Conservation (phyloP, 179 eudicot genomes). For the Corrigiola litoralis region DNA sequence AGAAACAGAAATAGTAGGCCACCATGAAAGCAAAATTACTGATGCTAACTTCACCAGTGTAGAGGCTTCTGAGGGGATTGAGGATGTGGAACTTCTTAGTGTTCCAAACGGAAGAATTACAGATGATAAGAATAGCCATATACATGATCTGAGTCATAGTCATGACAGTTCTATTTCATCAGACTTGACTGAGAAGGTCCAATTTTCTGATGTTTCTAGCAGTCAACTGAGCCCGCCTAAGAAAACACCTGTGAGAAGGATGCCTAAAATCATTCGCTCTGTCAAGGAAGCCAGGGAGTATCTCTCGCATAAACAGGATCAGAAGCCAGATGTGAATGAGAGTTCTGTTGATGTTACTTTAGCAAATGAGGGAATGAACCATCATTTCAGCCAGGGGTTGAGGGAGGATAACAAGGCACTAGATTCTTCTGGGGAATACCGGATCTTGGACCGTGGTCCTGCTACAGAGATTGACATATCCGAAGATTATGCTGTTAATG, state of each 20-base stretch:
- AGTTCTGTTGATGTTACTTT: slow-evolving; percentile 8
- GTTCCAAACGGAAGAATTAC: slow-evolving; percentile 7
- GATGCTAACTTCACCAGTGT: slow-evolving; percentile 7
- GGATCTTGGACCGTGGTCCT: slow-evolving; percentile 15
- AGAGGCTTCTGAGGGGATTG: slow-evolving; percentile 14
- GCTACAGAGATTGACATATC: background rate
- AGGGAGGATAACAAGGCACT: slow-evolving; percentile 18
- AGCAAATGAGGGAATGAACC: slow-evolving; percentile 9
- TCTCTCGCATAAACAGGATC: slow-evolving; percentile 45
- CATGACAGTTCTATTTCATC: slow-evolving; percentile 12
- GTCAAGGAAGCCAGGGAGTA: slow-evolving; percentile 85
- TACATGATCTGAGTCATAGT: background rate
- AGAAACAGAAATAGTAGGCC: slow-evolving; percentile 5
- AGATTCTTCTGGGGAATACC: slow-evolving; percentile 18
- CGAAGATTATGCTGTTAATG: slow-evolving; percentile 4
- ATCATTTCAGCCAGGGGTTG: slow-evolving; percentile 14
- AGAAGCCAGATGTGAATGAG: slow-evolving; percentile 17
- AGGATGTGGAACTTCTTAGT: slow-evolving; percentile 16
- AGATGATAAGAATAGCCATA: slow-evolving; percentile 9
- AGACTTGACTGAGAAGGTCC: slow-evolving; percentile 9
- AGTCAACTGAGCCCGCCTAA: slow-evolving; percentile 18
- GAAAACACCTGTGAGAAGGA: slow-evolving; percentile 29
- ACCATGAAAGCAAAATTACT: background rate
- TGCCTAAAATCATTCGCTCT: slow-evolving; percentile 58
- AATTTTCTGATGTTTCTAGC: slow-evolving; percentile 19